Conservation (phyloP, 1,284 basidiomycete genomes). For the Boletellus deceptivus region DNA sequence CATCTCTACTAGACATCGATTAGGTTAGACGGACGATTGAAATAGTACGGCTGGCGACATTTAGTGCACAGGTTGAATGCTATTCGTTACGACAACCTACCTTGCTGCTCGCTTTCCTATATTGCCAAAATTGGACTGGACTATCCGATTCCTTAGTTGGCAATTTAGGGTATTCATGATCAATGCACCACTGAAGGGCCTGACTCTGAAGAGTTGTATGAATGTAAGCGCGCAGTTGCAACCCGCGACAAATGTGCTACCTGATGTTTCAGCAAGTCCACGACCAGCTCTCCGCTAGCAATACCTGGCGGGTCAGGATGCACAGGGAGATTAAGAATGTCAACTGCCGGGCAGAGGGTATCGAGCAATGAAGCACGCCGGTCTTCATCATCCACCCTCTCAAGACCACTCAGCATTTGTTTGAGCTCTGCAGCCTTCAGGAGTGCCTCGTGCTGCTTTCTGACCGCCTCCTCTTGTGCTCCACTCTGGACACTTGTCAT, state of each 20-base stretch:
- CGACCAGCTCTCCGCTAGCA: slow-evolving; percentile 59
- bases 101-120: slow-evolving; percentile 52
- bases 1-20: background rate
- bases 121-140: slow-evolving; percentile 87
- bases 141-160: slow-evolving; percentile 65
- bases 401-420: slow-evolving; percentile 62
- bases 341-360: slow-evolving; percentile 61
- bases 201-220: slow-evolving; percentile 52
- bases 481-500: slow-evolving; percentile 30
- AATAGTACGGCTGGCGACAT: slow-evolving; percentile 53
- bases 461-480: slow-evolving; percentile 41
- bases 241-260: slow-evolving; percentile 36
- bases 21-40: slow-evolving; percentile 51
- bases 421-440: slow-evolving; percentile 63
- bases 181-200: slow-evolving; percentile 77
- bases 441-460: slow-evolving; percentile 52
- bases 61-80: background rate
- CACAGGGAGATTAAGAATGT: slow-evolving; percentile 64
- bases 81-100: slow-evolving; percentile 33
- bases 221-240: slow-evolving; percentile 1
- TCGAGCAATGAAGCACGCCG: slow-evolving; percentile 69
- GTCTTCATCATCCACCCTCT: slow-evolving; percentile 77
- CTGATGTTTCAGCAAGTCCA: slow-evolving; percentile 79
- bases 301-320: slow-evolving; percentile 69
- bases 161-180: slow-evolving; percentile 70